These are phyloP conservation scores for Penicillium paradoxum DNA, from an alignment of 495 filamentous ascomycete genomes.

Conservation along the genomic window DNA sequence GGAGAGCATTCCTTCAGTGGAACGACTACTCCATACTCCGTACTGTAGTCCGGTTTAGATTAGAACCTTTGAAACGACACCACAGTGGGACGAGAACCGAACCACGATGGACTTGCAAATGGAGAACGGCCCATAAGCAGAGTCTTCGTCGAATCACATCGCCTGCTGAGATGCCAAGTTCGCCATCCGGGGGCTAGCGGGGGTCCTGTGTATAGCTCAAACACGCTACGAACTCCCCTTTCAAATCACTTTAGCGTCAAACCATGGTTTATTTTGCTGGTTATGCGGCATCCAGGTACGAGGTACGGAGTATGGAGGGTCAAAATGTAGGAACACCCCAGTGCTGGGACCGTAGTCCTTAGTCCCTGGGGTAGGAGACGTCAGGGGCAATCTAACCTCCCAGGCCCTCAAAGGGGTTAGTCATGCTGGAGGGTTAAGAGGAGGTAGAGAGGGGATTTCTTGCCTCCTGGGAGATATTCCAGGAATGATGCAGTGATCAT, in stretches of 20 bases:
- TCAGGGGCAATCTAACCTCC: neutral
- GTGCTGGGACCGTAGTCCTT: neutral
- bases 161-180: slow-evolving; percentile 12
- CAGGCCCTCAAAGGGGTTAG: neutral
- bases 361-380: neutral
- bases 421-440: neutral
- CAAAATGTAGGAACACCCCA: neutral
- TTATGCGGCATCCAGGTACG: neutral
- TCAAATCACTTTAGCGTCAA: slow-evolving; percentile 8
- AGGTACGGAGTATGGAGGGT: neutral
- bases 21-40: neutral
- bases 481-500: neutral
- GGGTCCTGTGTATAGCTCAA: slow-evolving; percentile 21
- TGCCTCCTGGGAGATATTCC: neutral
- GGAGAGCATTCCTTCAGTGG: neutral
- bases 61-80: neutral
- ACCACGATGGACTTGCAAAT: neutral
- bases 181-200: slow-evolving; percentile 19
- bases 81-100: neutral
- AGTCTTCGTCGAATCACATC: neutral
- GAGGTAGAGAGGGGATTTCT: neutral
- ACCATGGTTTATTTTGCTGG: neutral
- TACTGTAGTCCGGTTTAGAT: neutral
- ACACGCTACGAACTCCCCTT: slow-evolving; percentile 25
- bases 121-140: neutral